Evolutionary conservation across 139 green algal species (phyloP), one percentile per base, ranked within the genome.

Genomic region (Volvox africanus): DNA sequence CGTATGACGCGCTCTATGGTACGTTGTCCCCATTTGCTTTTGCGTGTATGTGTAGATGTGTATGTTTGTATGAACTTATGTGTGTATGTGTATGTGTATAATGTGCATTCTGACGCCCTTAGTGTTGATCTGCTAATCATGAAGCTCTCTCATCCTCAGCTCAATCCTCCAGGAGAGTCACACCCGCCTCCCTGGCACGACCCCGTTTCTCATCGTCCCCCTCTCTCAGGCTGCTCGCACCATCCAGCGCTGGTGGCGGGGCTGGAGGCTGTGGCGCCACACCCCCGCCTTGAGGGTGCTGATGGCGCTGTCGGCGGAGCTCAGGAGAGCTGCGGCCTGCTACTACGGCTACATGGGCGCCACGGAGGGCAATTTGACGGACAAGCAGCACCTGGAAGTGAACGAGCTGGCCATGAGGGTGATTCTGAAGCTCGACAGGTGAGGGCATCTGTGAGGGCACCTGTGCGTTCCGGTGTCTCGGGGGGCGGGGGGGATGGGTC

Each of bases 381-480:
- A 91, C 88, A 86, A 86, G 88, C 91, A 93, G 84, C 87, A 87
- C 36, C 61, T 93, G 80, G 93, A 95, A 91, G 35, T 93, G 18
- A 92, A 93, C 73, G 93, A 95, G 85, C 85, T 92, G 80, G 85
- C 93, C 30, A 95, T 93, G 93, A 50, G 88, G 18, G 55, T 85
- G 30, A 88, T 94, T 67, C 73, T 93, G 61, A 83, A 61, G 37
- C 88, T 94, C 32, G 92, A 94, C 79, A 88, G 85, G 76, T 65
- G 88, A 32, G 62, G 73, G 0, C 21, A 50, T 9, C 44, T 55
- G 76, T 65, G 88, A 32, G 62, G 73, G 0, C 21, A 50, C 44
- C 44, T 55, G 44, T 9, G 44, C 44, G 5, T 55, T 9, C 9
- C 44, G 44, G 44, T 9, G 44, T 9, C 9, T 55, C 44, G 44